Base-by-base conservation (phyloP, 106 monocot genomes). In the Alisma plantagoaquatica region DNA sequence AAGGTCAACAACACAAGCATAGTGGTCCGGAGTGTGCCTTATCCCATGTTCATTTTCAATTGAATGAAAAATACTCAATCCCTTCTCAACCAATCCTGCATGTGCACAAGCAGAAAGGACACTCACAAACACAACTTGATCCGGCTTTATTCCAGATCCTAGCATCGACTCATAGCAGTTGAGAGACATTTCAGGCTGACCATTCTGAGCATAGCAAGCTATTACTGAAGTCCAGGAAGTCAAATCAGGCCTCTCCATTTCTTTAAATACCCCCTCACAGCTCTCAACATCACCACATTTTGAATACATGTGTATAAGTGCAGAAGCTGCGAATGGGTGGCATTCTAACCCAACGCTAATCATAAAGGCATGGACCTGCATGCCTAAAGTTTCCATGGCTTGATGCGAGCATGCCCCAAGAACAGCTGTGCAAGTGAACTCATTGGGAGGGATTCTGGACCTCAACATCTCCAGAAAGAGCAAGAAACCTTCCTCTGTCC, bases 1-100 rank as follows among this genome's bases (percentile, higher is more conserved):
- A n/a, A 86, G 73, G 47, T 86, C 85, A 29, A 86, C 63, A 58
- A 77, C 73, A 41, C 85, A 86, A 54, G 85, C 76, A 70, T 80
- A 77, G 38, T 86, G 85, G 30, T 86, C 85, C 1, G 66, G 32
- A 24, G 70, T 79, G 33, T 74, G 61, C 4, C 41, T 44, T 24
- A 80, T 19, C 1, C 49, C 51, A 27, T 80, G 46, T 15, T 56
- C 57, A 10, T 70, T 56, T 51, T 73, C 77, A 30, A 80, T 86
- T 0, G 70, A 80, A 59, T 70, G 65, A 48, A 86, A 86, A 10
- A 86, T 58, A 25, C 68, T 49, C 3, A 63, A 62, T 2, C 85
- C 85, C 58, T 53, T 64, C 6, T 80, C 80, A 8, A 80, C 85
- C 24, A 80, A 52, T 21, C 80, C 80, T 2, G 80, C 64, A 60